Base-by-base conservation (phyloP, 1,284 basidiomycete species). In the Ustilago vetiveriae region DNA sequence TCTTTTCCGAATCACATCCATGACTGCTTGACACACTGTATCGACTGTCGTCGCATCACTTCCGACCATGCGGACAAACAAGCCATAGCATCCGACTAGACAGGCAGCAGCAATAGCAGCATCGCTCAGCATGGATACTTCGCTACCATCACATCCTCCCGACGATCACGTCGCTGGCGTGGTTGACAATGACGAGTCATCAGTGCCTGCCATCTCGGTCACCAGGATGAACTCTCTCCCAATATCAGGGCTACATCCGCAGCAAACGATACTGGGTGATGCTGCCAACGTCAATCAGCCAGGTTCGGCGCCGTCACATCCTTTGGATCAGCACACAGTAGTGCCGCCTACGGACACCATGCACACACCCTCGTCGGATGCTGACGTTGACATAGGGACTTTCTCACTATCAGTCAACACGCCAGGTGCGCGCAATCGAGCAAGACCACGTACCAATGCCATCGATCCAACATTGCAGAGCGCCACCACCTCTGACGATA, bases 351-450 rank as follows among this genome's bases (percentile, higher is more conserved):
- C n/a, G n/a, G n/a, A n/a, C n/a, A n/a, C n/a, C n/a, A n/a, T n/a
- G n/a, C n/a, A 35, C 11, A 16, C 10, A 16, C 16, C 33, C 1
- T 41, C 41, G 5, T n/a, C 41, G 24, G 44, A 36, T 40, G 47
- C 19, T 9, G 13, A 39, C 7, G 32, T 17, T 16, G 43, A 38
- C 26, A n/a, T n/a, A n/a, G n/a, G n/a, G n/a, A n/a, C n/a, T n/a
- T n/a, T n/a, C n/a, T n/a, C n/a, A n/a, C n/a, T n/a, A n/a, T n/a
- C n/a, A n/a, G n/a, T n/a, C n/a, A n/a, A n/a, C n/a, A n/a, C n/a
- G n/a, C n/a, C n/a, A n/a, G n/a, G n/a, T n/a, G 13, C 59, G 19
- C 59, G 59, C 29, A 46, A 33, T 39, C 47, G 59, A 38, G 23
- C 47, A 17, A 45, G 35, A 22, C 33, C 36, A 16, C 53, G 49